phyloP scores from a whole-genome alignment of 306 rosid species.

The Erythrophleum fordii region DNA sequence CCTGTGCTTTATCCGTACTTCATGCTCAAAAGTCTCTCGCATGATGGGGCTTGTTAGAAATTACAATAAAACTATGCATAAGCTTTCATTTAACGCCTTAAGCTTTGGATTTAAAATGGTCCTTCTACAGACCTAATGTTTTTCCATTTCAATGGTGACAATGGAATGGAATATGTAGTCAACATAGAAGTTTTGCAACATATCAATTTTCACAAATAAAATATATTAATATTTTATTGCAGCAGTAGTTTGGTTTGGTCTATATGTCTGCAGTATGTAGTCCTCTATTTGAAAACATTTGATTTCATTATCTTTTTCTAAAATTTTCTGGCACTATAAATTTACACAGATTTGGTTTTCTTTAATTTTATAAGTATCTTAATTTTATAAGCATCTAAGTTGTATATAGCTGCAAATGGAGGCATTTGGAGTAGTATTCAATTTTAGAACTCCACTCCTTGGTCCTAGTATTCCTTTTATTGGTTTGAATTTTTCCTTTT shows the following conservation, averaged over 20 bases:
- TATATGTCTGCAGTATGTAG: neutral
- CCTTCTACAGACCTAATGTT: too few relatives aligned
- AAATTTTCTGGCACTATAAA: neutral
- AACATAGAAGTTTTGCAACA: neutral
- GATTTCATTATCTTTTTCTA: neutral
- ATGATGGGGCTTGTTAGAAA: neutral
- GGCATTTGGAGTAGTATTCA: slow-evolving; percentile 26
- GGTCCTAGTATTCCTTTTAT: neutral
- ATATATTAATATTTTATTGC: neutral
- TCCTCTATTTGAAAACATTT: neutral
- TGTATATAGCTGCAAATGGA: slow-evolving; percentile 24
- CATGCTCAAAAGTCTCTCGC: too few relatives aligned
- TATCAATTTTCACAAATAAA: neutral
- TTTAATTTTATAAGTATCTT: neutral
- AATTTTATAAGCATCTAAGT: neutral
- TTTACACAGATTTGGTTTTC: neutral
- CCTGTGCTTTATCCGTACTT: neutral
- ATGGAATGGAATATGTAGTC: neutral
- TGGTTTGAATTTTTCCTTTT: neutral
- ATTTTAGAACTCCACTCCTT: slow-evolving; percentile 15
- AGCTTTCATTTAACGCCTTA: neutral
- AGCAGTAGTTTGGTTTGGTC: neutral
- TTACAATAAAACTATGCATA: neutral
- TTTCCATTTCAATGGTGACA: neutral
- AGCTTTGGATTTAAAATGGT: neutral